Evolutionary conservation across 148 eudicot genomes (phyloP).

Genomic region (Rhododendron williamsianum): DNA sequence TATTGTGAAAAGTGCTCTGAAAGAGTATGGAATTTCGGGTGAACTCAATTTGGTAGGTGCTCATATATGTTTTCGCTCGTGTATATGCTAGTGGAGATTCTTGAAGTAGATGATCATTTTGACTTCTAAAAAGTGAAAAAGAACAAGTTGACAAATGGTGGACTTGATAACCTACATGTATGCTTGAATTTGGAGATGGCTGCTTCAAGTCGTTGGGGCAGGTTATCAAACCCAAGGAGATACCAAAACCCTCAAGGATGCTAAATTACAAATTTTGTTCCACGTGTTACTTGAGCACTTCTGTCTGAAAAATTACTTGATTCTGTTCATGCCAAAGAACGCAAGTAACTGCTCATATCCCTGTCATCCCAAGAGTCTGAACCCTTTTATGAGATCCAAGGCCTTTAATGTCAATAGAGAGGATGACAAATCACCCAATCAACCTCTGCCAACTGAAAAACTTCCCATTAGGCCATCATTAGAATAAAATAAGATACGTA

Average conservation of each 20-base stretch:
- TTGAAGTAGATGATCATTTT: background rate
- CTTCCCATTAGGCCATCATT: background rate
- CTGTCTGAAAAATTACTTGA: background rate
- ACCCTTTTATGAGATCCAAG: background rate
- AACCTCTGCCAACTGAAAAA: background rate
- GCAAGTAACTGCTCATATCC: background rate
- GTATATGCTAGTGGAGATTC: background rate
- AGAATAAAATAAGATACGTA: background rate
- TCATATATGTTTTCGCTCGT: background rate
- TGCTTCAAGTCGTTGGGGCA: background rate
- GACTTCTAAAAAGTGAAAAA: background rate
- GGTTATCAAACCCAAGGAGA: background rate
- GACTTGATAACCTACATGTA: background rate
- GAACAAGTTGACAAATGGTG: background rate
- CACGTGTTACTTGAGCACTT: background rate
- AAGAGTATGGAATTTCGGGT: constrained; percentile 14
- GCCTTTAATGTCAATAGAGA: background rate
- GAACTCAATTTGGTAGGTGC: constrained; percentile 11
- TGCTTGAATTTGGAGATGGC: background rate
- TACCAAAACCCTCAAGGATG: background rate
- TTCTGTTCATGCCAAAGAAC: background rate
- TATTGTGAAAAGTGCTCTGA: constrained; percentile 18
- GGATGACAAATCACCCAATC: background rate
- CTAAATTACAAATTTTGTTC: background rate
- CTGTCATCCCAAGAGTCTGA: background rate